Evolutionary conservation across 495 filamentous ascomycete species (phyloP).

Genomic region (Penicillium simplicissimum): DNA sequence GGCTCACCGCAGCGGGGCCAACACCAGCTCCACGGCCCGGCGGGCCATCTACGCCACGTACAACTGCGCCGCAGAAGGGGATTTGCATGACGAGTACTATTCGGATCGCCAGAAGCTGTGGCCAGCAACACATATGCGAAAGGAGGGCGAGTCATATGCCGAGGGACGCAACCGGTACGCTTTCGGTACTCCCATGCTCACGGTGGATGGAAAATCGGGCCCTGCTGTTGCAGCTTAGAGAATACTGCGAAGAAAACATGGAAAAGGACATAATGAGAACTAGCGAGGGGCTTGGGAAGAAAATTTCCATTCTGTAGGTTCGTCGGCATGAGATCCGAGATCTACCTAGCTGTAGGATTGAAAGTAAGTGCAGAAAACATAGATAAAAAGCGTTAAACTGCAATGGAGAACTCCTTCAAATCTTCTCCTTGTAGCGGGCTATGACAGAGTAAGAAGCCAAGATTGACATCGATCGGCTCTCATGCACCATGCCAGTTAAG

Average conservation of each 20-base stretch:
- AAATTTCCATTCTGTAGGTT: not conserved
- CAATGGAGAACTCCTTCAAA: no score
- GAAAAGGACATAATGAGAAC: not conserved
- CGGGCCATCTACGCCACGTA: conserved; percentile 49
- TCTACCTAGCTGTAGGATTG: not conserved
- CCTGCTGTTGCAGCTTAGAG: conserved; percentile 6
- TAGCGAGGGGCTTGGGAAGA: not conserved
- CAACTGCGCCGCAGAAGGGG: conserved; percentile 43
- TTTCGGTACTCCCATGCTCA: conserved; percentile 45
- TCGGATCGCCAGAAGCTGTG: conserved; percentile 41
- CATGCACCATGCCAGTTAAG: no score
- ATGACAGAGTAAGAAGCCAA: no score
- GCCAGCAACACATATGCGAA: conserved; percentile 46
- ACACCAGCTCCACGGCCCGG: conserved; percentile 39
- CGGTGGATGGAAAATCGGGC: conserved; percentile 32
- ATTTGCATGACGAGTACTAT: conserved; percentile 47
- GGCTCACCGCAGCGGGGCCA: conserved; percentile 45
- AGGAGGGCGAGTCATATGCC: conserved; percentile 40
- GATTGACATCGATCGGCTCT: no score
- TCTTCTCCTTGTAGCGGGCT: no score
- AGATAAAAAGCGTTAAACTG: no score
- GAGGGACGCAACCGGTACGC: conserved; percentile 42
- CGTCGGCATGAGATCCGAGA: not conserved
- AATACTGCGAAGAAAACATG: not conserved
- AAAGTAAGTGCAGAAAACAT: no score